Evolutionary conservation across 192 early-diverging fungal species (phyloP).

Genomic region (Podila epicladia): DNA sequence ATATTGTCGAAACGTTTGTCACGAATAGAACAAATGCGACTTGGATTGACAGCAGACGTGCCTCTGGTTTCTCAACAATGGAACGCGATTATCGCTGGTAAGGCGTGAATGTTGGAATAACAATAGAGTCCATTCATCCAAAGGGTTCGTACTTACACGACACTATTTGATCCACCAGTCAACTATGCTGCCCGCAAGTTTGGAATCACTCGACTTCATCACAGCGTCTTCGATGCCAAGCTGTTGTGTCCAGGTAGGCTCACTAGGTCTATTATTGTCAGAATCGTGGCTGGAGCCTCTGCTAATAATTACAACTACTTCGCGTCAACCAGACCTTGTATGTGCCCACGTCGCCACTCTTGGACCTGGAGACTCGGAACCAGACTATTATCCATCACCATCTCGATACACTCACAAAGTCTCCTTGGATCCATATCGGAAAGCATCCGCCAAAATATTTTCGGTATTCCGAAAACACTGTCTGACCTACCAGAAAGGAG

Average conservation of each 20-base stretch:
- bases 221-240: conserved; percentile 60
- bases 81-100: conserved; percentile 77
- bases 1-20: not conserved
- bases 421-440: conserved; percentile 83
- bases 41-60: conserved; percentile 68
- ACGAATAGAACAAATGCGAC: conserved; percentile 70
- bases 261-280: not conserved
- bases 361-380: conserved; percentile 67
- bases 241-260: conserved; percentile 58
- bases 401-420: conserved; percentile 88
- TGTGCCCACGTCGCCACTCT: conserved; percentile 90
- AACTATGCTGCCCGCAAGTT: conserved; percentile 86
- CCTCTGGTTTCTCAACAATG: conserved; percentile 95
- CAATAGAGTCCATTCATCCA: too few relatives aligned
- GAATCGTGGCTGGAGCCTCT: not conserved
- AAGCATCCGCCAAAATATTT: conserved; percentile 79
- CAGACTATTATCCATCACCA: conserved; percentile 74
- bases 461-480: conserved; percentile 67
- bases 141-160: too few relatives aligned
- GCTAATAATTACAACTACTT: not conserved
- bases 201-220: conserved; percentile 77
- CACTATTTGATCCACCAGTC: conserved; percentile 33
- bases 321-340: conserved; percentile 61
- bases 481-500: conserved; percentile 73
- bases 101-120: too few relatives aligned